Evolutionary conservation across 495 filamentous ascomycete genomes (phyloP), one percentile per base, ranked within the genome.

Genomic region (Penicillium simplicissimum): DNA sequence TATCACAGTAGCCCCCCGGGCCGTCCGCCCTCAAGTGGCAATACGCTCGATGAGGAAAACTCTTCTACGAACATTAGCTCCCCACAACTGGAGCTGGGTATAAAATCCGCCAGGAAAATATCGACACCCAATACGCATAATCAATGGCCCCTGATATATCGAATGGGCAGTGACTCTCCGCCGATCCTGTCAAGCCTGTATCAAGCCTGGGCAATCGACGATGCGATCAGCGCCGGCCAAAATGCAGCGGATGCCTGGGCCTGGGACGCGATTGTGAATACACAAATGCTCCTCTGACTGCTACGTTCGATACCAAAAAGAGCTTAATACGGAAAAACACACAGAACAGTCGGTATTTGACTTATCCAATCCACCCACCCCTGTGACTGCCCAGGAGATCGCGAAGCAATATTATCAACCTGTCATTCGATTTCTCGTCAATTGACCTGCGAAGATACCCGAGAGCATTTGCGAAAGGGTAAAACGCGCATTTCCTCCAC

Each of bases 151-250:
- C 38, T 49, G 54, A 35, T 40, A n/a, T 8, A 11, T 15, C 28
- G 15, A 61, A 56, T n/a, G n/a, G 21, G 17, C 40, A 35, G 21
- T 59, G 2, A 68, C 63, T 36, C 59, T 74, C 15, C 73, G 69
- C 51, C 74, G 74, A 63, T 74, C 77, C 13, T 83, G 81, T 58
- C 58, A 74, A 40, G 71, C 71, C 19, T 83, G 81, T 64, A 71
- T 72, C 14, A 71, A 68, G 34, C n/a, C n/a, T n/a, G n/a, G 71
- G 70, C 9, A 82, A 82, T 62, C 70, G 81, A 1, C 74, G 76
- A 49, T 83, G 81, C 55, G 81, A 81, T 51, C 73, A 71, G 57
- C 62, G 62, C 10, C 65, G 53, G n/a, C 79, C 79, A 7, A 63
- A 64, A 19, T 82, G 79, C 60, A 65, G 52, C 52, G 62, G 79